phyloP scores from a whole-genome alignment of 306 rosid species.

The Vicia villosa region DNA sequence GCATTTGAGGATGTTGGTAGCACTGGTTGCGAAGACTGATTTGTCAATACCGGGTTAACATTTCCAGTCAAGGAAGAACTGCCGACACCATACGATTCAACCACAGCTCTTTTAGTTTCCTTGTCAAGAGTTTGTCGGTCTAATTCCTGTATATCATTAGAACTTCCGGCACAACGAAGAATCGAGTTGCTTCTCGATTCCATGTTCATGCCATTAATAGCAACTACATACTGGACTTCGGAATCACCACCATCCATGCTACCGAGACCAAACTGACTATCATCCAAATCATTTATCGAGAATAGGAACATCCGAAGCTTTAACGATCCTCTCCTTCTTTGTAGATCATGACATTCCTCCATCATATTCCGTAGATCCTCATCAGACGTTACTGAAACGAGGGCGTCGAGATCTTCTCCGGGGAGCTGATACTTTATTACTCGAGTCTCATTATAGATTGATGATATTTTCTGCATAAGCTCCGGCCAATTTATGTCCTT shows the following conservation, averaged over 20 bases:
- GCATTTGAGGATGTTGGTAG: conserved; percentile 54
- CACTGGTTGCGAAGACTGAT: conserved; percentile 52
- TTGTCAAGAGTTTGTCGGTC: conserved; percentile 56
- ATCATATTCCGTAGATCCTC: conserved; percentile 91
- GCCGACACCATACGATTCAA: conserved; percentile 48
- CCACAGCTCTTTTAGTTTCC: conserved; percentile 43
- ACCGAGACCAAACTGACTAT: conserved; percentile 58
- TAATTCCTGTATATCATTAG: conserved; percentile 64
- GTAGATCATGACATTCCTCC: conserved; percentile 71
- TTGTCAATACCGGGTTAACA: conserved; percentile 45
- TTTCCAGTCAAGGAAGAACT: conserved; percentile 45
- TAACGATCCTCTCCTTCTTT: conserved; percentile 54
- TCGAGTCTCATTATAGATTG: conserved; percentile 56
- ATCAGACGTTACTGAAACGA: conserved; percentile 82
- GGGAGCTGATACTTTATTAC: conserved; percentile 89
- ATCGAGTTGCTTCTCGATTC: conserved; percentile 64
- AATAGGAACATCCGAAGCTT: conserved; percentile 79
- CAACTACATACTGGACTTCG: conserved; percentile 77
- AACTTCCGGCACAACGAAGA: conserved; percentile 49
- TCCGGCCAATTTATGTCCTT: conserved; percentile 69
- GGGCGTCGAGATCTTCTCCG: conserved; percentile 93
- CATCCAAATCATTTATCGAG: conserved; percentile 72
- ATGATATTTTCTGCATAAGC: conserved; percentile 63
- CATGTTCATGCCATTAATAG: conserved; percentile 75
- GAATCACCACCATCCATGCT: conserved; percentile 74